A percentile compares a stretch with the other conserved stretches of the same genome.
Conservation (phyloP, 306 rosid genomes). For the Vigna nakashimae region DNA sequence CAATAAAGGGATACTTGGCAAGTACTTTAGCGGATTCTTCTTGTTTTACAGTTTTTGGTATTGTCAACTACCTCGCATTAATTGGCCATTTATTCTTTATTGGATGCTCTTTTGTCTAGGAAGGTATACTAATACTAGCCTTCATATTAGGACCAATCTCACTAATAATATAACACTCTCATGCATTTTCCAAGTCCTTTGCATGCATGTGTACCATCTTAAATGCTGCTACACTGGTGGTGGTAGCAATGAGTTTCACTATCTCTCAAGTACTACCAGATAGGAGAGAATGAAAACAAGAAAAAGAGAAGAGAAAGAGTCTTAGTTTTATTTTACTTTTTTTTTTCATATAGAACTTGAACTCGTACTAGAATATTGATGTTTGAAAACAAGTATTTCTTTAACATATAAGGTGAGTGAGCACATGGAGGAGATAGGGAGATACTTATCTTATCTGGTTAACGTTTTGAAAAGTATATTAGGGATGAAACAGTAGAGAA, state of each 20-base stretch:
- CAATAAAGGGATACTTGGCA: constrained; percentile 22
- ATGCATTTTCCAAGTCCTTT: constrained; percentile 23
- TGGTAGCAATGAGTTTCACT: constrained; percentile 10
- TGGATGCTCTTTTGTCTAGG: constrained; percentile 5
- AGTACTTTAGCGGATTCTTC: constrained; percentile 20
- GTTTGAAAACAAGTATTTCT: too few relatives aligned
- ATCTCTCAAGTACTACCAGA: too few relatives aligned
- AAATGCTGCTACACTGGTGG: constrained; percentile 25
- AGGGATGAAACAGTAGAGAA: constrained; percentile 44
- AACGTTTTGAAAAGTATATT: constrained; percentile 38
- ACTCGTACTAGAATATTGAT: too few relatives aligned
- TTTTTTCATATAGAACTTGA: too few relatives aligned
- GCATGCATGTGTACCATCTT: constrained; percentile 38
- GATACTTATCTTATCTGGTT: constrained; percentile 49
- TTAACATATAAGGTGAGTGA: constrained; percentile 15
- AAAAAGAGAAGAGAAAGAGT: constrained; percentile 11
- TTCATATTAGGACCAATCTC: constrained; percentile 20
- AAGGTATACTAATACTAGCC: constrained; percentile 25
- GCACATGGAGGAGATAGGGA: constrained; percentile 49
- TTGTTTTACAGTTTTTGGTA: constrained; percentile 30
- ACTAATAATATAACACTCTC: not conserved
- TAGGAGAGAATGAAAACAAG: constrained; percentile 16
- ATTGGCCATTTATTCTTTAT: constrained; percentile 34
- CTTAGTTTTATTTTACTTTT: too few relatives aligned
- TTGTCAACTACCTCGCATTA: constrained; percentile 39